These are phyloP conservation scores for Xanthoceras sorbifolium DNA, from an alignment of 345 rosid species.

Conservation along the genomic window DNA sequence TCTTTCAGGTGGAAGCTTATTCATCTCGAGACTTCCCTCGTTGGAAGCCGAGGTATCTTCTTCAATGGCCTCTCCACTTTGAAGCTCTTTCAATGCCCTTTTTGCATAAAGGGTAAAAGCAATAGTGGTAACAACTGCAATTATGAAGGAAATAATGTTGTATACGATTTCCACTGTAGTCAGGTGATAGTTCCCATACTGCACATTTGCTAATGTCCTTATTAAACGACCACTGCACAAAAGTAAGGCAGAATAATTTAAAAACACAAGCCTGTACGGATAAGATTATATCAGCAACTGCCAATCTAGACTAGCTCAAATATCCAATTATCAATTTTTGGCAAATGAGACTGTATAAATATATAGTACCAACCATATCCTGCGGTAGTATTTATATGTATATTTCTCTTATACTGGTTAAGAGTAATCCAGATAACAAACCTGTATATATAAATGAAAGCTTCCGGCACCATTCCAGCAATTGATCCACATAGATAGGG, in stretches of 20 bases:
- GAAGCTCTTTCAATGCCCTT: conserved; percentile 55
- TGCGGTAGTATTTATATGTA: not conserved
- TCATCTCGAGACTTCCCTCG: conserved; percentile 44
- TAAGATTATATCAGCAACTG: not conserved
- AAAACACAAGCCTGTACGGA: not conserved
- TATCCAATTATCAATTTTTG: not conserved
- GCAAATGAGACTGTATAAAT: not conserved
- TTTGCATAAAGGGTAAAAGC: conserved; percentile 73
- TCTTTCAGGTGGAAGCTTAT: conserved; percentile 45
- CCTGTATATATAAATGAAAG: conserved; percentile 96
- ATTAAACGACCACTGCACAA: conserved; percentile 74
- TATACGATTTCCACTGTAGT: conserved; percentile 68
- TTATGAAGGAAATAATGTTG: conserved; percentile 59
- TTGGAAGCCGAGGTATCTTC: conserved; percentile 29
- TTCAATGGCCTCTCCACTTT: conserved; percentile 39
- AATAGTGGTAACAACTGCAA: conserved; percentile 59
- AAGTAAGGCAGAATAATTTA: conserved; percentile 10
- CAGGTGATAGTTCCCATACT: conserved; percentile 60
- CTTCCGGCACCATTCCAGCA: conserved; percentile 97
- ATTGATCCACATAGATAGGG: conserved; percentile 87
- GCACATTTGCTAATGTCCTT: conserved; percentile 68
- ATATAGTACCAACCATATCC: not conserved
- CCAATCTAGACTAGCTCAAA: not conserved
- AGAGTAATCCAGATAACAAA: conserved; percentile 27
- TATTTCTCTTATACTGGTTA: not conserved